Base-by-base conservation (phyloP, 257 asterid genomes). In the Solanum gandarillasii region DNA sequence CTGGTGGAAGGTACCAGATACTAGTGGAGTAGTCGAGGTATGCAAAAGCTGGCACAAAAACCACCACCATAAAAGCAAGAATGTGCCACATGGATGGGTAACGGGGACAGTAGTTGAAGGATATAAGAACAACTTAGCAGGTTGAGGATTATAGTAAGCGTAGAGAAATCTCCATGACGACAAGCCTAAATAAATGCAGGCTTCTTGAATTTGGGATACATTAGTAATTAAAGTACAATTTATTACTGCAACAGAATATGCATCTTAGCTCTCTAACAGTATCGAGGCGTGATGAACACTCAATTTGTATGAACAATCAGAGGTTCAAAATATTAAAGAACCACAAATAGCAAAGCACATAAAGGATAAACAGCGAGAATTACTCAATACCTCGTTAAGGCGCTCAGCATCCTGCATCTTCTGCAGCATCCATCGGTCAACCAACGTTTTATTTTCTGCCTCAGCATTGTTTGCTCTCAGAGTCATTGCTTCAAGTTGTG, bases 331-430 rank as follows among this genome's bases (percentile, higher is more conserved):
- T 39, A 39, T 70, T 70, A 52, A 86, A 86, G 65, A 36, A 14
- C 83, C 36, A 86, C 68, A 82, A 48, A 48, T 29, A 48, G 86
- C 20, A 48, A 31, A 18, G 86, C 20, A 29, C 27, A 8, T 5
- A 41, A 78, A 48, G 88, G 39, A 71, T 23, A 5, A 52, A 12
- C 76, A 86, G 21, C 7, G 35, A 31, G 70, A 83, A 46, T 71
- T 62, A 87, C 87, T 83, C 38, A 32, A 41, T 91, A 95, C 99
- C 98, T 97, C 98, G 79, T 97, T 97, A 52, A 97, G 92, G 84
- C 96, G 96, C 85, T 96, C 99, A 86, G 99, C 98, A 83, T 96
- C 98, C 90, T 95, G 92, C 98, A 96, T 97, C 90, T 96, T 97
- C 89, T 93, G 96, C 88, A 96, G 88, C 98, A 97, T 93, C 96